phyloP scores from a whole-genome alignment of 306 rosid genomes.

The Dryas octopetala region DNA sequence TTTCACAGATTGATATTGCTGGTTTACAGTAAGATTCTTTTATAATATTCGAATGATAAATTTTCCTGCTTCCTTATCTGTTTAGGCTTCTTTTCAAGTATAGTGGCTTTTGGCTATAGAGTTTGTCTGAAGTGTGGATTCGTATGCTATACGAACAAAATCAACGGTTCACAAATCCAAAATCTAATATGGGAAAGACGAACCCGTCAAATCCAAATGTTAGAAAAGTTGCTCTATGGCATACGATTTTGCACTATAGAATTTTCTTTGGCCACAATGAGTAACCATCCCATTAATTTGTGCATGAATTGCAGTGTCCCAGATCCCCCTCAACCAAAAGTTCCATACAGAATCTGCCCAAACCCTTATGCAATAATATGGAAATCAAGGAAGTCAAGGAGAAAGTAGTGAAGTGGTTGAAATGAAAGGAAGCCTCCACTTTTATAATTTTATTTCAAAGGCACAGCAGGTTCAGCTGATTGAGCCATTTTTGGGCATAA shows the following conservation, averaged over 20 bases:
- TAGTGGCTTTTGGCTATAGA: too few relatives aligned
- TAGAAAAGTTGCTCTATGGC: too few relatives aligned
- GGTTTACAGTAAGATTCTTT: slow-evolving; percentile 51
- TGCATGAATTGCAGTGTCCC: slow-evolving; percentile 57
- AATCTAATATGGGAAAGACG: too few relatives aligned
- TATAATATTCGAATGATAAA: background rate
- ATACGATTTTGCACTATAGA: too few relatives aligned
- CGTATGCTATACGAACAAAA: too few relatives aligned
- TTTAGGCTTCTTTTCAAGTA: background rate
- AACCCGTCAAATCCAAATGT: too few relatives aligned
- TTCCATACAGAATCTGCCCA: slow-evolving; percentile 84
- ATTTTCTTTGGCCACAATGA: too few relatives aligned
- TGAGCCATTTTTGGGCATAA: background rate
- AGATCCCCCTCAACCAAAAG: slow-evolving; percentile 47
- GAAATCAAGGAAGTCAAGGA: slow-evolving; percentile 55
- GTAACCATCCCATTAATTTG: background rate
- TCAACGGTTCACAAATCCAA: too few relatives aligned
- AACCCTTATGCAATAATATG: slow-evolving; percentile 81
- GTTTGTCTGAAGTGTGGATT: too few relatives aligned
- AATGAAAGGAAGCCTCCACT: slow-evolving; percentile 1
- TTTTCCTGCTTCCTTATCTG: background rate
- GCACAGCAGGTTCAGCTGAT: slow-evolving; percentile 9
- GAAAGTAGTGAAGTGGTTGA: slow-evolving; percentile 36
- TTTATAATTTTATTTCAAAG: background rate
- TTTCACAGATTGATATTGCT: slow-evolving; percentile 68